Evolutionary conservation across 257 asterid species (phyloP).

Genomic region (Gentiana straminea): DNA sequence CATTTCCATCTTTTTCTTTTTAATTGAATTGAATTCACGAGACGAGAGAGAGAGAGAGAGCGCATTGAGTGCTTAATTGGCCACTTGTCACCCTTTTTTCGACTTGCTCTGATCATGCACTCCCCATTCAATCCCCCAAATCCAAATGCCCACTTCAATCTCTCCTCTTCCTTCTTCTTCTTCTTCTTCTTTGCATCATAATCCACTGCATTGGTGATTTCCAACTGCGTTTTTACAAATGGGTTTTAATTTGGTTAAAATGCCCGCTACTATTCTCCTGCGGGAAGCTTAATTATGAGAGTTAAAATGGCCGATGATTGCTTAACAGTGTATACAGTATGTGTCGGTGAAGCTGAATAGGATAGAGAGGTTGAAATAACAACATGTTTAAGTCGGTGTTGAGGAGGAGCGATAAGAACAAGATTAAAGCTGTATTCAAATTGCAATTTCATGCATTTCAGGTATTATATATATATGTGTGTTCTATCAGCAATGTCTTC

Average conservation of each 20-base stretch:
- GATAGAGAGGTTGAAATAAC: constrained; percentile 4
- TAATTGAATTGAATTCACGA: too few species aligned
- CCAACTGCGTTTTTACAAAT: constrained; percentile 5
- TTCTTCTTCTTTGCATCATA: background rate
- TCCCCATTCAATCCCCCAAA: background rate
- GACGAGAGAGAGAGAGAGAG: too few species aligned
- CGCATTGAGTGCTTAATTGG: too few species aligned
- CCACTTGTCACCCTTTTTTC: too few species aligned
- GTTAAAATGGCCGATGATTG: constrained; percentile 47
- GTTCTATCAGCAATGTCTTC: too few species aligned
- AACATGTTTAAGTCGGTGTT: constrained; percentile 79
- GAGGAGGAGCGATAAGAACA: constrained; percentile 94
- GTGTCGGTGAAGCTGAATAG: constrained; percentile 27
- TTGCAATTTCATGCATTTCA: constrained; percentile 94
- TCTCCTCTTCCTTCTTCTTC: constrained; percentile 3
- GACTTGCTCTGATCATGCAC: too few species aligned
- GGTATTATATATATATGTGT: constrained; percentile 22
- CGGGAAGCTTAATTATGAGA: background rate
- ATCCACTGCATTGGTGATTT: constrained; percentile 15
- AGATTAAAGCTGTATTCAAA: constrained; percentile 80
- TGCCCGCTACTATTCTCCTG: too few species aligned
- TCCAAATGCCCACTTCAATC: constrained; percentile 17
- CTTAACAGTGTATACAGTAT: constrained; percentile 6
- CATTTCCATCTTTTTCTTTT: too few species aligned
- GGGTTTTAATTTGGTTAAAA: constrained; percentile 13